phyloP scores from a whole-genome alignment of 371 early-diverging fungal genomes.

The Mucor racemosus region DNA sequence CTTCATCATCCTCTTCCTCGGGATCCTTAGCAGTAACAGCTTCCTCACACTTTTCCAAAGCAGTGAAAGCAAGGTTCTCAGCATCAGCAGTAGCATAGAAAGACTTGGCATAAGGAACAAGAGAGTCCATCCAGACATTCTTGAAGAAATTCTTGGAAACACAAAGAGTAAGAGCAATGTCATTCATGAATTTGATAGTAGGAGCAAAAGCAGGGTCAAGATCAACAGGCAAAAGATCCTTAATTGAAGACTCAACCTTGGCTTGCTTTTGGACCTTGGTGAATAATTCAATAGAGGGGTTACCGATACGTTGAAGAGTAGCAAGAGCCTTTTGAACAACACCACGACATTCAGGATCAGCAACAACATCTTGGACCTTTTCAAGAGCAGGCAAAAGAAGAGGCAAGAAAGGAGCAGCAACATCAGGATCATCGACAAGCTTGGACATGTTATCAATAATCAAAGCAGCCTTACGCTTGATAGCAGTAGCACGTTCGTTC shows the following conservation, averaged over 20 bases:
- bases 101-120: slow-evolving; percentile 60
- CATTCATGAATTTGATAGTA: slow-evolving; percentile 47
- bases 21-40: slow-evolving; percentile 41
- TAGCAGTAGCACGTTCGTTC: slow-evolving; percentile 60
- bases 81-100: slow-evolving; percentile 51
- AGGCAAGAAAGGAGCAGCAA: slow-evolving; percentile 83
- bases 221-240: slow-evolving; percentile 41
- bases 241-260: slow-evolving; percentile 45
- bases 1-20: slow-evolving; percentile 69
- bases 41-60: slow-evolving; percentile 48
- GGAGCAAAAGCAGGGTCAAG: slow-evolving; percentile 27
- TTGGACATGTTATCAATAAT: slow-evolving; percentile 88
- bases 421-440: slow-evolving; percentile 78
- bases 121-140: slow-evolving; percentile 37
- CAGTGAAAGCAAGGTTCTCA: slow-evolving; percentile 32
- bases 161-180: slow-evolving; percentile 47
- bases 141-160: slow-evolving; percentile 47
- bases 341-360: slow-evolving; percentile 80
- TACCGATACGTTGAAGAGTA: slow-evolving; percentile 45
- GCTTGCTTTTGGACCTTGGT: slow-evolving; percentile 50
- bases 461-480: slow-evolving; percentile 80
- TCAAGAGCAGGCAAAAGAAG: slow-evolving; percentile 78
- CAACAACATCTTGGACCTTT: slow-evolving; percentile 73
- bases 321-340: slow-evolving; percentile 59
- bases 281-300: slow-evolving; percentile 33